Conservation (phyloP, 495 filamentous ascomycete genomes). For the Lichenothelia convexa region DNA sequence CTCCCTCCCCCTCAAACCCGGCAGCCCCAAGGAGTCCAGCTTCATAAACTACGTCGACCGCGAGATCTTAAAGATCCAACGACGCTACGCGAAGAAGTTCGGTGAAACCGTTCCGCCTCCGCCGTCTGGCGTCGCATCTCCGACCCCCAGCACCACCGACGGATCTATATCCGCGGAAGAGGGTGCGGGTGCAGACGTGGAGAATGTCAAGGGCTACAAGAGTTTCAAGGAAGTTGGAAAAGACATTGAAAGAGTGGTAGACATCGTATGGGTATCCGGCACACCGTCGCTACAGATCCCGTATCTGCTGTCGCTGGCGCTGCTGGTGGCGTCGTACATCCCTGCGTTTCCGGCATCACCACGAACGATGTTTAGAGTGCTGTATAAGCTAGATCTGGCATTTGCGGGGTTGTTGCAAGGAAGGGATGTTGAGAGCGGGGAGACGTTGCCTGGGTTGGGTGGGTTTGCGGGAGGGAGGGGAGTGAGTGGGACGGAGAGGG, state of each 20-base stretch:
- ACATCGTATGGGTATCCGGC: conserved; percentile 65
- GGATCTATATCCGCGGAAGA: background rate
- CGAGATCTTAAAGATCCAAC: conserved; percentile 41
- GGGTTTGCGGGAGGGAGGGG: conserved; percentile 39
- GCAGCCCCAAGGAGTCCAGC: conserved; percentile 58
- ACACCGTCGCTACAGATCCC: conserved; percentile 72
- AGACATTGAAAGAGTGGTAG: conserved; percentile 52
- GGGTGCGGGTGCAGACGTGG: background rate
- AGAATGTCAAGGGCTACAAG: conserved; percentile 43
- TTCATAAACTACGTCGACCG: conserved; percentile 51
- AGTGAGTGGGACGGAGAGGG: conserved; percentile 57
- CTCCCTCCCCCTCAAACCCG: conserved; percentile 50
- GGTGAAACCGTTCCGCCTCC: conserved; percentile 14
- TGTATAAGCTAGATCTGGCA: conserved; percentile 60
- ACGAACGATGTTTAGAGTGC: conserved; percentile 39
- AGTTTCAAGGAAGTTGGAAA: conserved; percentile 46
- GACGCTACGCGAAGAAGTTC: conserved; percentile 58
- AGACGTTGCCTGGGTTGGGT: conserved; percentile 47
- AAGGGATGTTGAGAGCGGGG: conserved; percentile 43
- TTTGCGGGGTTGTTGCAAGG: conserved; percentile 57
- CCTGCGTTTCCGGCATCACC: conserved; percentile 48
- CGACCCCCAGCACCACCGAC: conserved; percentile 3
- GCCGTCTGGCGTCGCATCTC: too few relatives aligned
- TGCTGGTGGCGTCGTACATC: conserved; percentile 46
- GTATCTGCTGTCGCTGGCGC: conserved; percentile 59